phyloP scores from a whole-genome alignment of 106 monocot species.

The Agapanthus africanus region DNA sequence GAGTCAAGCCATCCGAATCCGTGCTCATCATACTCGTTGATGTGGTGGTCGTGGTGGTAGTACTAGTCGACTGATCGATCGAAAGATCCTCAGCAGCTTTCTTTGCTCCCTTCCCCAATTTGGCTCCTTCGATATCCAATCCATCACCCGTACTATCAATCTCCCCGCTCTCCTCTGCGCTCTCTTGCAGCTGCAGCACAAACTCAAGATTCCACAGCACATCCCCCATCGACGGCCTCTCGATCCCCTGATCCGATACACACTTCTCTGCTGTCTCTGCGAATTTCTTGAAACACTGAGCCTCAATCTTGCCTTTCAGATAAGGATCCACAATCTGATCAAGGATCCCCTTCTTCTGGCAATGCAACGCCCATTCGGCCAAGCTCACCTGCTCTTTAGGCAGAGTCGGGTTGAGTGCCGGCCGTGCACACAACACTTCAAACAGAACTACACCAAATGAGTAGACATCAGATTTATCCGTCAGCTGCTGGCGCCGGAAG shows the following conservation, averaged over 20 bases:
- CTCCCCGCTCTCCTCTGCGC: conserved; percentile 29
- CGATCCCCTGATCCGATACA: conserved; percentile 52
- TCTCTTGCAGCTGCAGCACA: conserved; percentile 67
- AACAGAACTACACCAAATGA: conserved; percentile 78
- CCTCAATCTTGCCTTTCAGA: conserved; percentile 48
- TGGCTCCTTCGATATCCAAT: no score
- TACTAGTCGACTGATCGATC: conserved; percentile 9
- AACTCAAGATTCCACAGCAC: conserved; percentile 87
- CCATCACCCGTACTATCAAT: no score
- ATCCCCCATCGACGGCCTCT: conserved; percentile 72
- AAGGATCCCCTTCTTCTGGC: conserved; percentile 62
- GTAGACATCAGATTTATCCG: conserved; percentile 84
- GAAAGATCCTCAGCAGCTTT: conserved; percentile 21
- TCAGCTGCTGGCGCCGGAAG: conserved; percentile 71
- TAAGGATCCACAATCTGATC: conserved; percentile 61
- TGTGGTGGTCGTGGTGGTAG: conserved; percentile 35
- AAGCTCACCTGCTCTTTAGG: conserved; percentile 68
- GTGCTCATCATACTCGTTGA: conserved; percentile 30
- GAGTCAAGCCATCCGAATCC: conserved; percentile 43
- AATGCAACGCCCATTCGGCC: conserved; percentile 68
- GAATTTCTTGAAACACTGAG: conserved; percentile 61
- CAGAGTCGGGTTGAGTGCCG: conserved; percentile 39
- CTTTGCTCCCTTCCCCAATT: neutral
- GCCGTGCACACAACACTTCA: conserved; percentile 68
- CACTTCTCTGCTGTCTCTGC: conserved; percentile 78